phyloP scores from a whole-genome alignment of 2,329 filamentous ascomycete species.

The Aureobasidium sp. region DNA sequence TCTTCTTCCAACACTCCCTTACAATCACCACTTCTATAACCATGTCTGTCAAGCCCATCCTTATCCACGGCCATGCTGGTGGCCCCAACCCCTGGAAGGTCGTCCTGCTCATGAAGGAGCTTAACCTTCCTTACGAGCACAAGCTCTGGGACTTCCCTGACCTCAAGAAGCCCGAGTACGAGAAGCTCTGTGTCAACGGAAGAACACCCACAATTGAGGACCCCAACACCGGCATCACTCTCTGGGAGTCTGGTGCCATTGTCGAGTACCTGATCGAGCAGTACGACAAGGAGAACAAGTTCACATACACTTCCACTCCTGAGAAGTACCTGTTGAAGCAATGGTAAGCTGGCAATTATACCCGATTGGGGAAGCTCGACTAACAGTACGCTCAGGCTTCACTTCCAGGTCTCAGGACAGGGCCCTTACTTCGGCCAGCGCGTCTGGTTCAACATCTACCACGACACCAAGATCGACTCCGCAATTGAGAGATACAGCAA shows the following conservation, averaged over 20 bases:
- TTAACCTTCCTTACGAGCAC: slow-evolving; percentile 35
- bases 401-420: slow-evolving; percentile 39
- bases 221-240: slow-evolving; percentile 38
- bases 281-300: slow-evolving; percentile 39
- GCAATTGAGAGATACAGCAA: slow-evolving; percentile 42
- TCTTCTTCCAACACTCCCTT: not conserved
- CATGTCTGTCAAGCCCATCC: slow-evolving; percentile 19
- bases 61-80: slow-evolving; percentile 17
- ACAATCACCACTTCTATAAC: not conserved
- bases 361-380: not conserved
- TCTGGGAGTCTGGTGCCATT: slow-evolving; percentile 32
- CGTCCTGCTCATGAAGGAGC: slow-evolving; percentile 39
- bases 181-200: slow-evolving; percentile 37
- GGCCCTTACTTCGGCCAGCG: slow-evolving; percentile 42
- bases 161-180: slow-evolving; percentile 35
- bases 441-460: slow-evolving; percentile 32
- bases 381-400: slow-evolving; percentile 4
- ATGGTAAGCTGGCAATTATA: slow-evolving; percentile 23
- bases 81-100: slow-evolving; percentile 24
- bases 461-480: slow-evolving; percentile 38
- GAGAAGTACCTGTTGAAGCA: slow-evolving; percentile 35
- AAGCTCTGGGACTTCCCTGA: slow-evolving; percentile 32
- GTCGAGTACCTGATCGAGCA: slow-evolving; percentile 30
- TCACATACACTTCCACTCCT: slow-evolving; percentile 34
- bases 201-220: slow-evolving; percentile 41